Percentiles rank a stretch among this genome's conserved stretches.
Conservation (phyloP, 2,329 filamentous ascomycete species). For the Pseudophaeomoniella oleicola region DNA sequence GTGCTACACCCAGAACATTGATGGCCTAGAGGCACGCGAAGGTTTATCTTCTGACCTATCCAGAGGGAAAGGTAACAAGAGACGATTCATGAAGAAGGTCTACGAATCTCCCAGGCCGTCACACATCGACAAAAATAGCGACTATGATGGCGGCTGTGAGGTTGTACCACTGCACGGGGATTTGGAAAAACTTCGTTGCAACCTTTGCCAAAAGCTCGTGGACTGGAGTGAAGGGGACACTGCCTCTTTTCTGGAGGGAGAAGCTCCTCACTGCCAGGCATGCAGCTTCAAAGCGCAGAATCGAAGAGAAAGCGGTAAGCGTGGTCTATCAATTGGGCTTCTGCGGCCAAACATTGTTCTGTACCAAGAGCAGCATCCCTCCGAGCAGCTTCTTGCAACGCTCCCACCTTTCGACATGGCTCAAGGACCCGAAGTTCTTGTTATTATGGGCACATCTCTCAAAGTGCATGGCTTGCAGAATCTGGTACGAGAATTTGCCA, state of each 20-base stretch:
- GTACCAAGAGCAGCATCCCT: constrained; percentile 60
- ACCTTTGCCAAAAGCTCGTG: constrained; percentile 18
- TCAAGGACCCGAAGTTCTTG: constrained; percentile 49
- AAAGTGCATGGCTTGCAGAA: constrained; percentile 58
- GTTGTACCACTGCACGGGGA: constrained; percentile 58
- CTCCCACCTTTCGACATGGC: constrained; percentile 54
- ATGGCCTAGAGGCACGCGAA: constrained; percentile 57
- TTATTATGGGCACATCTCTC: constrained; percentile 58
- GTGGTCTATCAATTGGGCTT: constrained; percentile 52
- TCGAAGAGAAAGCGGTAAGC: constrained; percentile 50
- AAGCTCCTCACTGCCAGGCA: constrained; percentile 52
- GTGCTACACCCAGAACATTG: constrained; percentile 65
- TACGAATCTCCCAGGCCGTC: constrained; percentile 10
- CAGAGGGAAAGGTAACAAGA: constrained; percentile 46
- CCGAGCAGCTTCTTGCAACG: constrained; percentile 51
- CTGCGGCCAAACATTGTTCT: constrained; percentile 59
- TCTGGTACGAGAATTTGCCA: constrained; percentile 57
- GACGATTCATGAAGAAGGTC: constrained; percentile 40
- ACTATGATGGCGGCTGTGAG: constrained; percentile 23
- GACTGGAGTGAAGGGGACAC: constrained; percentile 35
- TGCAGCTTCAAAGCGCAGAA: constrained; percentile 49
- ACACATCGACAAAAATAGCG: constrained; percentile 7
- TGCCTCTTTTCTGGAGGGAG: constrained; percentile 36
- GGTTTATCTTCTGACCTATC: constrained; percentile 49
- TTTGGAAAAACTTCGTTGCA: constrained; percentile 48